Conservation (phyloP, 257 asterid genomes). For the Solanum neorickii region DNA sequence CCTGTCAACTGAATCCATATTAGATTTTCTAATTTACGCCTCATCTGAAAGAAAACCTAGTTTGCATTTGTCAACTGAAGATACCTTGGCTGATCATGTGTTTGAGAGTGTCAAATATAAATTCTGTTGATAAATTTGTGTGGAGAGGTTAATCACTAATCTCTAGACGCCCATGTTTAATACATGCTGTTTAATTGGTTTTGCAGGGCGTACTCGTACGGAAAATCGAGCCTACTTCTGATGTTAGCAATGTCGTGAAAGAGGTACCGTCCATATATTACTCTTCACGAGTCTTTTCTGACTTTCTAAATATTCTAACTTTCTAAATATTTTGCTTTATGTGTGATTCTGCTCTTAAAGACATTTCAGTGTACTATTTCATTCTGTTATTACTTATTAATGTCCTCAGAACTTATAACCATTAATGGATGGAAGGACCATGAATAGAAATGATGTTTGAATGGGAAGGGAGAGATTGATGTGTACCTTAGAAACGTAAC, state of each 20-base stretch:
- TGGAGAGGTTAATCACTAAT: not conserved
- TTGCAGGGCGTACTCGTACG: conserved; percentile 79
- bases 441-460: not conserved
- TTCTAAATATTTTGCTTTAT: not conserved
- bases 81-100: not conserved
- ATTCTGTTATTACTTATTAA: not conserved
- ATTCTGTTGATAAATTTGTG: not conserved
- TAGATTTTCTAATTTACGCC: not conserved
- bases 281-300: not conserved
- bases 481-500: not conserved
- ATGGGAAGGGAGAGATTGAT: not conserved
- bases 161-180: not conserved
- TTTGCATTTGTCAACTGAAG: not conserved
- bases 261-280: conserved; percentile 32
- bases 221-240: conserved; percentile 72
- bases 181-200: not conserved
- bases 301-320: not conserved
- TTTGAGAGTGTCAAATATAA: not conserved
- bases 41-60: not conserved
- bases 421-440: not conserved
- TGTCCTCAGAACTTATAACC: not conserved
- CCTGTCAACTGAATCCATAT: not conserved
- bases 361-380: not conserved
- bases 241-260: conserved; percentile 58
- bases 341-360: not conserved